Base-by-base conservation (phyloP, 2,329 filamentous ascomycete genomes). In the Alternaria atra region DNA sequence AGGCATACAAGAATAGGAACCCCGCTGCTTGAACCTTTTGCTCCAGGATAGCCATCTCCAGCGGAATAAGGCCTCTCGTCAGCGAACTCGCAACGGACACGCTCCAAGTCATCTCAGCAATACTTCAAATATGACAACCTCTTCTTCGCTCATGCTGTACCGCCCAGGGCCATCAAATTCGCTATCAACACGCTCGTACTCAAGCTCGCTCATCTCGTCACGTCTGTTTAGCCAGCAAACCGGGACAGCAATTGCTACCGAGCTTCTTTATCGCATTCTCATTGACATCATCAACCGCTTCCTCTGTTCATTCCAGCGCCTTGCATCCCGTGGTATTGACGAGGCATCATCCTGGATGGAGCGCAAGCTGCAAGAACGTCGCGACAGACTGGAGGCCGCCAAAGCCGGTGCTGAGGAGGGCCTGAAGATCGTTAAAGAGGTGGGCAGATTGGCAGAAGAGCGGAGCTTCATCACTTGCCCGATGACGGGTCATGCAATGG, bases 191-290 rank as follows among this genome's bases (percentile, higher is more conserved):
- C 55, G 40, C 42, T 40, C 56, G 32, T 56, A 52, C 10, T 47
- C 59, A 27, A 44, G 43, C 23, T 65, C 66, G 2, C 51, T 69
- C 13, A 61, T 70, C 30, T 52, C 64, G 5, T 64, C 61, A 9
- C 55, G 43, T 37, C 57, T 66, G 37, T 69, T 69, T 52, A 60
- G 53, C 5, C 65, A 61, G 23, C 65, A 65, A 51, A 72, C 71
- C 35, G 69, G 70, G 25, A 72, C 69, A 8, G 70, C 70, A 20
- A 69, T 75, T 30, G 70, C 67, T 15, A 73, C 73, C 2, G 72
- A 76, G 51, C 63, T 75, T 3, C 66, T 75, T 52, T 77, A 75
- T 40, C 73, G 73, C 48, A 43, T 77, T 32, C 69, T 77, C 40
- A 52, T 69, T 52, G 72, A 74, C 46, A 65, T 77, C 30, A 39